Conservation (phyloP, 331 rosid species). For the Cydonia oblonga region DNA sequence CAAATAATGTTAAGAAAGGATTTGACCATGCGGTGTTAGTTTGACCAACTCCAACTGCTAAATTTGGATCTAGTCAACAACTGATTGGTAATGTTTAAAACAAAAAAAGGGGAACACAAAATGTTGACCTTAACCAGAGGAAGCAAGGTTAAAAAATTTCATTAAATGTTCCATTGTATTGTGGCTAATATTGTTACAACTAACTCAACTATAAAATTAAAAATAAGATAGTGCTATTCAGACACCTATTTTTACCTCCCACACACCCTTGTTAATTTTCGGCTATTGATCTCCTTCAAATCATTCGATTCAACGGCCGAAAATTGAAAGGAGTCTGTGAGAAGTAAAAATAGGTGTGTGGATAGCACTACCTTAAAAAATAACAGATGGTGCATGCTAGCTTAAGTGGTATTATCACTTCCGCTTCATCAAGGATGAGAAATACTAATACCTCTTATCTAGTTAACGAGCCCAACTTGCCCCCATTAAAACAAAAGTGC, state of each 20-base stretch:
- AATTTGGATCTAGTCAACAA: constrained; percentile 15
- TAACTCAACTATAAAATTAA: neutral
- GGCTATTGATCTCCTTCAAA: no score
- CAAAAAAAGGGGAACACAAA: neutral
- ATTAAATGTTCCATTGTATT: neutral
- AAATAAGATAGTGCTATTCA: neutral
- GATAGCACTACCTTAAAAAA: no score
- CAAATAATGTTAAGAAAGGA: constrained; percentile 17
- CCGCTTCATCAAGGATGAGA: neutral
- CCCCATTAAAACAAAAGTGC: neutral
- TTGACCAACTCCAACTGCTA: constrained; percentile 55
- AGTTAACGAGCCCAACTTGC: neutral
- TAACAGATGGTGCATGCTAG: neutral
- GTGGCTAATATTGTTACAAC: neutral
- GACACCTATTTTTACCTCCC: no score
- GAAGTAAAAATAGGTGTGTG: no score
- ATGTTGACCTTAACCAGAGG: constrained; percentile 1
- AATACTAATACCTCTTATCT: neutral
- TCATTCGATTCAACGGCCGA: no score
- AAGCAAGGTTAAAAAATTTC: neutral
- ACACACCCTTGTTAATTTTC: no score
- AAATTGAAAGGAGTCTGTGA: no score
- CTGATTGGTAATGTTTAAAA: neutral
- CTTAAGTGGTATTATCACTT: neutral
- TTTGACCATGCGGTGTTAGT: constrained; percentile 38